These are phyloP conservation scores for Blastocystis sp. DNA, from an alignment of 352 stramenopile species.

Conservation along the genomic window DNA sequence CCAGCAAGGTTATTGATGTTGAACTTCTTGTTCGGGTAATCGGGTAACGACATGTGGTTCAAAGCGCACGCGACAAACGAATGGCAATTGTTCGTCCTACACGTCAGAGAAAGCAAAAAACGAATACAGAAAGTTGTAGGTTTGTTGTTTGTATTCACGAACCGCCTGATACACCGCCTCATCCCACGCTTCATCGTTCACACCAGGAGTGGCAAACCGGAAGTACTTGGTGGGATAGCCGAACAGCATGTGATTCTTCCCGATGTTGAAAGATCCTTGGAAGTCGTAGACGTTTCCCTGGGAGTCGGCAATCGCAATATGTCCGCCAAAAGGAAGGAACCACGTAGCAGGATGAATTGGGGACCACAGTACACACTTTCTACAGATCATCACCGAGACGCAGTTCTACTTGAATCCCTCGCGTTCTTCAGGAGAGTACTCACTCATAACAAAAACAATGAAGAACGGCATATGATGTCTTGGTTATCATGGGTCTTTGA, in stretches of 20 bases:
- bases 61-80: slow-evolving; percentile 14
- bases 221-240: slow-evolving; percentile 20
- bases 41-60: slow-evolving; percentile 22
- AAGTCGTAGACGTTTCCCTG: slow-evolving; percentile 49
- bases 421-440: not conserved
- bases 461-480: not conserved
- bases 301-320: slow-evolving; percentile 46
- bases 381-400: not conserved
- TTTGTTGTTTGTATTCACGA: slow-evolving; percentile 10
- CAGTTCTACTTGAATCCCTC: not conserved
- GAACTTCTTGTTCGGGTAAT: not conserved
- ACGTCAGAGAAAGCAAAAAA: not conserved
- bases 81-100: slow-evolving; percentile 51
- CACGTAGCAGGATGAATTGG: slow-evolving; percentile 6
- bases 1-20: not conserved
- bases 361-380: slow-evolving; percentile 42
- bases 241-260: slow-evolving; percentile 48
- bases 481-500: not conserved
- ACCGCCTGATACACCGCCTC: not conserved
- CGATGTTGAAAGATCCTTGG: slow-evolving; percentile 25
- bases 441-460: not conserved
- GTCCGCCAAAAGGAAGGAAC: slow-evolving; percentile 3
- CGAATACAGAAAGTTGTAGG: slow-evolving; percentile 17
- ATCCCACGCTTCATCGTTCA: slow-evolving; percentile 36
- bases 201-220: not conserved